Base-by-base conservation (phyloP, 1,139 yeast species). In the Fermentozyma sake region DNA sequence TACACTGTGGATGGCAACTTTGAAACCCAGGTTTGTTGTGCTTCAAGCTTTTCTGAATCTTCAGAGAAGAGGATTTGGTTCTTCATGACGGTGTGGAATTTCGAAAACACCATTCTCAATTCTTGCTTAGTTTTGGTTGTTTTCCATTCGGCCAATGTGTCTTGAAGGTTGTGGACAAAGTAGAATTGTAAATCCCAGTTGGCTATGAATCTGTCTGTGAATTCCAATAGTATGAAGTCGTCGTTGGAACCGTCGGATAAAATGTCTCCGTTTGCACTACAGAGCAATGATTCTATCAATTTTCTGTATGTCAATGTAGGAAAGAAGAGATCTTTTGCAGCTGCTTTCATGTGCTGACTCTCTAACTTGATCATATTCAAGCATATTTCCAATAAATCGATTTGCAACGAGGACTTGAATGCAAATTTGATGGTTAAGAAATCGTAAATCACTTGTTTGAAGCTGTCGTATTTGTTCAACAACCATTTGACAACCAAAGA, bases 171-270 rank as follows among this genome's bases (percentile, higher is more conserved):
- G 25, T 66, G 55, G 44, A 77, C 72, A 37, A 80, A 76, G 44
- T 77, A 81, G 43, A 61, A 79, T 46, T 79, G 85, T 31, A 82
- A 57, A 48, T 82, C 93, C 65, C 80, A 77, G 48, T 66, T 64
- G 33, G 65, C 63, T 18, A 50, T 47, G 44, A 79, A 77, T 20
- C 61, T 63, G 13, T 70, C 76, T 23, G 68, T 48, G 42, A 84
- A 82, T 44, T 81, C 87, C 32, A 72, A 57, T 6, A 80, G 40
- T 14, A 83, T 42, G 31, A 78, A 71, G 44, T 72, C 75, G 29
- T 70, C 68, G 20, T 67, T 61, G 0, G 75, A 56, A 2, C 73
- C 73, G 41, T 76, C 78, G 3, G 53, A 44, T 20, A 61, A 45
- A 3, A 61, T 36, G 3, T 54, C 51, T 4, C 62, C 65, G 26